Percentiles rank a stretch among this genome's conserved stretches.
These are phyloP conservation scores for Alternaria conjuncta DNA, from an alignment of 2,329 filamentous ascomycete species.

Conservation along the genomic window DNA sequence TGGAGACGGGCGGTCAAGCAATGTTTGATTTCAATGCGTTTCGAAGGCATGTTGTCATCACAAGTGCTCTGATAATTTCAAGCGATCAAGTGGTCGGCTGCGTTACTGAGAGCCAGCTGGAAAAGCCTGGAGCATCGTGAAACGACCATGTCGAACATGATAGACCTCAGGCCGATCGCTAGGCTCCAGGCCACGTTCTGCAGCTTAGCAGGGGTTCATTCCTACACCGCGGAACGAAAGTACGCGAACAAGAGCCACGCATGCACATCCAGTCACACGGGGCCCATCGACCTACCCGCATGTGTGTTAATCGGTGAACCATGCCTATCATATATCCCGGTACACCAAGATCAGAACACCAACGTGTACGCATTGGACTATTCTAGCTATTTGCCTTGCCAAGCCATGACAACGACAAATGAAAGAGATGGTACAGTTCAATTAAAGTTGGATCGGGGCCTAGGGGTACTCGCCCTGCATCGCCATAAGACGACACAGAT, in stretches of 20 bases:
- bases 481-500: constrained; percentile 23
- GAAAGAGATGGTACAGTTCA: constrained; percentile 9
- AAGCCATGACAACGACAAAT: constrained; percentile 6
- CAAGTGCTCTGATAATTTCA: not conserved
- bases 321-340: constrained; percentile 3
- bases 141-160: not conserved
- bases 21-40: not conserved
- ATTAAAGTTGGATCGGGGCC: constrained; percentile 7
- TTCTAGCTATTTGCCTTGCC: constrained; percentile 19
- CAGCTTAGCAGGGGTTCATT: constrained; percentile 7
- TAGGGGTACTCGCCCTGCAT: constrained; percentile 11
- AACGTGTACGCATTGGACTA: constrained; percentile 5
- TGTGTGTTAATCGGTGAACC: constrained; percentile 7
- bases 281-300: constrained; percentile 1
- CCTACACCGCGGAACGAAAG: constrained; percentile 2
- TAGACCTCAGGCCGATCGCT: not conserved
- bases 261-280: constrained; percentile 14
- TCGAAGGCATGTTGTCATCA: not conserved
- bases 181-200: constrained; percentile 6
- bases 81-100: not conserved
- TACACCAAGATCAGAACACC: constrained; percentile 5
- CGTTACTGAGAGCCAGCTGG: not conserved
- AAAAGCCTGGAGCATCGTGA: not conserved
- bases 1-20: constrained; percentile 2
- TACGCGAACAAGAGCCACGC: constrained; percentile 11